Evolutionary conservation across 306 rosid genomes (phyloP).

Genomic region (Quercus ilex): DNA sequence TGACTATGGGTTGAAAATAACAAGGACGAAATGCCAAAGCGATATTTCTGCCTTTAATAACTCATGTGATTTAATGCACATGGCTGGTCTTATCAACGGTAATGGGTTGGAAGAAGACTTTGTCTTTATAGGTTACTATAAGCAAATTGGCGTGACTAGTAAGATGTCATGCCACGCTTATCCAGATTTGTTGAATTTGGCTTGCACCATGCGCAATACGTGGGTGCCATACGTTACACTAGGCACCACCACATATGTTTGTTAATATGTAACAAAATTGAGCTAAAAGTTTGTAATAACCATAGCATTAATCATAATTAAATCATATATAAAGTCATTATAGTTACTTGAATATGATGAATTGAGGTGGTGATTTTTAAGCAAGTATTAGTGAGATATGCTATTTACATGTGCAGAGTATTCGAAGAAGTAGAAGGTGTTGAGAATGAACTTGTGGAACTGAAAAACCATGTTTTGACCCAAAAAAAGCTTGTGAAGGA

Average conservation of each 20-base stretch:
- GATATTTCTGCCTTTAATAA: too few relatives aligned
- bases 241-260: not conserved
- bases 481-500: conserved; percentile 51
- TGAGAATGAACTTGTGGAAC: conserved; percentile 53
- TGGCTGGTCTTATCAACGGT: too few relatives aligned
- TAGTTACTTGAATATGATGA: not conserved
- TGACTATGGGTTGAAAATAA: too few relatives aligned
- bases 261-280: not conserved
- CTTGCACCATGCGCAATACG: not conserved
- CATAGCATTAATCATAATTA: not conserved
- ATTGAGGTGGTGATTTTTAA: not conserved
- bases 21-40: too few relatives aligned
- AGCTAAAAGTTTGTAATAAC: not conserved
- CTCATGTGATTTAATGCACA: too few relatives aligned
- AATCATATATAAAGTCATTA: not conserved
- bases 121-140: too few relatives aligned
- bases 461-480: conserved; percentile 48
- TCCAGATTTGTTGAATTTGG: too few relatives aligned
- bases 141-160: too few relatives aligned
- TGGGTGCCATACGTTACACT: not conserved
- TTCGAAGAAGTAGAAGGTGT: conserved; percentile 50
- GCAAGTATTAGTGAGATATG: not conserved
- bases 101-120: too few relatives aligned
- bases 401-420: conserved; percentile 44
- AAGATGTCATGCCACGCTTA: too few relatives aligned